Conservation (phyloP, 1,284 basidiomycete species). For the Trichosporon faecale region DNA sequence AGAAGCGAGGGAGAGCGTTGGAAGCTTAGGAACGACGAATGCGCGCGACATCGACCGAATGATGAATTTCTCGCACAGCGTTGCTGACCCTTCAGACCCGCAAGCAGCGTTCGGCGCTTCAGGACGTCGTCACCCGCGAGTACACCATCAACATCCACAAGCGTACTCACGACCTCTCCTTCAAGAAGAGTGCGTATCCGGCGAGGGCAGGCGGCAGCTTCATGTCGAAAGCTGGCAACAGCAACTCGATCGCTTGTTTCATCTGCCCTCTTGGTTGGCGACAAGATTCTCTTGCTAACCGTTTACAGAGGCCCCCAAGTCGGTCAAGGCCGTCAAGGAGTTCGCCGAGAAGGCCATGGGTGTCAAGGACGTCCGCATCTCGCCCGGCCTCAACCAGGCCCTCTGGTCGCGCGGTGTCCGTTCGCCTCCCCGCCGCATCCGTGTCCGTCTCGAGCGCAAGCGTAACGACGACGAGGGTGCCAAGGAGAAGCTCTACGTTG, state of each 20-base stretch:
- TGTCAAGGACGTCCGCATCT: slow-evolving; percentile 83
- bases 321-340: slow-evolving; percentile 82
- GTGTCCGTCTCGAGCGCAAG: slow-evolving; percentile 89
- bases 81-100: slow-evolving; percentile 59
- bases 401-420: slow-evolving; percentile 81
- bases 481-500: slow-evolving; percentile 95
- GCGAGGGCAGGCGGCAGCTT: slow-evolving; percentile 12
- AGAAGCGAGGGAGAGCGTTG: no score
- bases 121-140: slow-evolving; percentile 93
- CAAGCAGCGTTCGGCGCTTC: slow-evolving; percentile 87
- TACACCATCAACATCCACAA: slow-evolving; percentile 97
- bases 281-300: slow-evolving; percentile 21
- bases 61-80: not conserved
- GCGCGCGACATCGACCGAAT: not conserved
- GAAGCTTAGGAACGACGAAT: not conserved
- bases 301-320: slow-evolving; percentile 67
- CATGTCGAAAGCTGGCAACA: not conserved
- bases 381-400: slow-evolving; percentile 90
- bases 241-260: no score
- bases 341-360: slow-evolving; percentile 94
- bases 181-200: slow-evolving; percentile 72
- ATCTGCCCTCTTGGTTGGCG: no score
- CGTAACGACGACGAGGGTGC: slow-evolving; percentile 93
- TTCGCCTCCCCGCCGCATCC: slow-evolving; percentile 81
- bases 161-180: slow-evolving; percentile 79